These are phyloP conservation scores for Magnusiomyces suaveolens DNA, from an alignment of 1,139 yeast genomes.

Conservation along the genomic window DNA sequence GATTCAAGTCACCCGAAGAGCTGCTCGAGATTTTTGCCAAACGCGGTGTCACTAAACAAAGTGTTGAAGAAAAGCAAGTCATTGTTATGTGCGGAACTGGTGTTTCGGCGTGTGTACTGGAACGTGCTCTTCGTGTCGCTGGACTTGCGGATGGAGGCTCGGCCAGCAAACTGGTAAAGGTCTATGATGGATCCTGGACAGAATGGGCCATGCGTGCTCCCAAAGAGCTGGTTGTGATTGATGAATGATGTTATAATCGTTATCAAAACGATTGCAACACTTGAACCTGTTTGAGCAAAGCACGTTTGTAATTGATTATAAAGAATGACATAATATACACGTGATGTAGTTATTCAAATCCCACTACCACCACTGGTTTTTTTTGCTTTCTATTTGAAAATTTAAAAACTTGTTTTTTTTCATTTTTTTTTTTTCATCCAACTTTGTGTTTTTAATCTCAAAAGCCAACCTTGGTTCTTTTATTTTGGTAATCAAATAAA, in stretches of 20 bases:
- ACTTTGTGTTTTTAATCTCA: background rate
- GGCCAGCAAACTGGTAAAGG: constrained; percentile 39
- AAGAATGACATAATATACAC: too few relatives aligned
- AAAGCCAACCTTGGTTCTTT: too few relatives aligned
- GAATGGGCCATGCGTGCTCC: constrained; percentile 36
- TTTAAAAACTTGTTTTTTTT: too few relatives aligned
- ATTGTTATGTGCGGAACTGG: constrained; percentile 94
- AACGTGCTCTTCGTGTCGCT: constrained; percentile 56
- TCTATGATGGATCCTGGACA: constrained; percentile 96
- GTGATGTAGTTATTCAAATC: too few relatives aligned
- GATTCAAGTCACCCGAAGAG: constrained; percentile 41
- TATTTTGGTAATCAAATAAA: background rate
- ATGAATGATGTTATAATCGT: constrained; percentile 3
- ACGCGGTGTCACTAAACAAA: constrained; percentile 27
- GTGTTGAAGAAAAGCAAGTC: constrained; percentile 45
- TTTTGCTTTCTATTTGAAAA: constrained; percentile 18
- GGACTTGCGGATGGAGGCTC: constrained; percentile 33
- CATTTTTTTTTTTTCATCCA: background rate
- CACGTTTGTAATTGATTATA: too few relatives aligned
- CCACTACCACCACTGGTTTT: background rate
- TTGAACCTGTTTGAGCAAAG: too few relatives aligned
- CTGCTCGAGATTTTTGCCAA: constrained; percentile 38
- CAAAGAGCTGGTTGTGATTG: constrained; percentile 22
- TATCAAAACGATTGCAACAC: too few relatives aligned
- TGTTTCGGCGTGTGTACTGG: constrained; percentile 80